A percentile compares a stretch with the other conserved stretches of the same genome.
phyloP scores from a whole-genome alignment of 2,329 filamentous ascomycete species.

The Shiraia bambusicola region DNA sequence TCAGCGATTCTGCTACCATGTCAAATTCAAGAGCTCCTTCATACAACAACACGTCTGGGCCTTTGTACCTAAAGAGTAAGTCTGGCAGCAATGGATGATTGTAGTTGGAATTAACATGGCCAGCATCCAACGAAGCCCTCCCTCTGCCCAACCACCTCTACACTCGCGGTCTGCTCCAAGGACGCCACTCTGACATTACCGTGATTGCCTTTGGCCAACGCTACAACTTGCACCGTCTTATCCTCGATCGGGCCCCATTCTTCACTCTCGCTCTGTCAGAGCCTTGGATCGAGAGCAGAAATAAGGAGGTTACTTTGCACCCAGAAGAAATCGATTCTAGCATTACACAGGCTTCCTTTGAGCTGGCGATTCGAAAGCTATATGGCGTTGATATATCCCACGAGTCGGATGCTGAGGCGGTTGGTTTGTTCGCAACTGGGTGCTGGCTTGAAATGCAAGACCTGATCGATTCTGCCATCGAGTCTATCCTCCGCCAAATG shows the following conservation, averaged over 20 bases:
- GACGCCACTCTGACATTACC: constrained; percentile 57
- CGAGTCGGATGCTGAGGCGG: constrained; percentile 56
- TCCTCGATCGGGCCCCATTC: constrained; percentile 59
- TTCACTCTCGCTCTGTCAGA: constrained; percentile 57
- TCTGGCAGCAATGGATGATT: background rate
- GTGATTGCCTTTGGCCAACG: constrained; percentile 54
- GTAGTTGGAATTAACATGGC: constrained; percentile 13
- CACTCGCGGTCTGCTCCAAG: constrained; percentile 53
- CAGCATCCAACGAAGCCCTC: constrained; percentile 42
- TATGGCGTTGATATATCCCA: constrained; percentile 53
- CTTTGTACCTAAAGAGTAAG: constrained; percentile 37
- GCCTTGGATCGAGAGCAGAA: constrained; percentile 57
- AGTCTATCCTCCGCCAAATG: constrained; percentile 59
- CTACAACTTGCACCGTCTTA: constrained; percentile 56
- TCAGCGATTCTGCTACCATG: constrained; percentile 45
- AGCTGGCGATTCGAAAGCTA: constrained; percentile 56
- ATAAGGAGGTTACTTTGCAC: constrained; percentile 54
- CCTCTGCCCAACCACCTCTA: constrained; percentile 56
- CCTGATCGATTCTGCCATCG: constrained; percentile 55
- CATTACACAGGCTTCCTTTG: constrained; percentile 56
- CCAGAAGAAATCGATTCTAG: constrained; percentile 57
- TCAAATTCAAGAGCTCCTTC: constrained; percentile 46
- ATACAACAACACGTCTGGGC: constrained; percentile 43
- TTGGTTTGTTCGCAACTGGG: constrained; percentile 57
- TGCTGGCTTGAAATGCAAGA: constrained; percentile 62